Conservation (phyloP, 2,329 filamentous ascomycete species). For the Exserohilum rostratum region DNA sequence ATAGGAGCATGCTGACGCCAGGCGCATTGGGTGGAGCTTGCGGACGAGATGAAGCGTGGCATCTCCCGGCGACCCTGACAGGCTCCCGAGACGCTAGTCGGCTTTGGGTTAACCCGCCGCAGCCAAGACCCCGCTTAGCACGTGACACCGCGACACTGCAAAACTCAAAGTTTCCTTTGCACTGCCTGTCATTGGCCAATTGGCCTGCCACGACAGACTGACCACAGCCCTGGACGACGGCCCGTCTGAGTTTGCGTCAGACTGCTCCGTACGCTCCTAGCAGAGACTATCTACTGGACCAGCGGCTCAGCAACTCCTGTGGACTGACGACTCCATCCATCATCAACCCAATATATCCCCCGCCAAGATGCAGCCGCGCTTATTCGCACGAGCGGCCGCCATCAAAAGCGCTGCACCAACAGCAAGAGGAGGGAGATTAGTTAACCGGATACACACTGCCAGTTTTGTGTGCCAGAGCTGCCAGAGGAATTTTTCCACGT, state of each 20-base stretch:
- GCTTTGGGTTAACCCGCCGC: neutral
- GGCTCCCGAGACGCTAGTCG: neutral
- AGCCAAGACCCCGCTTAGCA: too few species aligned
- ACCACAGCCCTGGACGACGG: neutral
- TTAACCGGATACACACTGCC: constrained; percentile 9
- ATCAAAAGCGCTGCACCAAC: constrained; percentile 24
- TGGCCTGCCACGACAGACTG: neutral
- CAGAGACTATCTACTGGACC: too few species aligned
- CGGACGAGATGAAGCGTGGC: constrained; percentile 6
- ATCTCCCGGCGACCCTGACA: neutral
- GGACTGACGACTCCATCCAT: neutral
- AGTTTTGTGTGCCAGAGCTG: constrained; percentile 36
- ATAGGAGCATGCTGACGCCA: constrained; percentile 4
- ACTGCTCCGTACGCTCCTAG: neutral
- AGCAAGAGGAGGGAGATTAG: constrained; percentile 1
- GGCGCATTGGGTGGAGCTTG: neutral
- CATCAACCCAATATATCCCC: constrained; percentile 1
- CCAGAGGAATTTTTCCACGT: constrained; percentile 40
- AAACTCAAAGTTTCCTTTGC: neutral
- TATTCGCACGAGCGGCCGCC: constrained; percentile 27
- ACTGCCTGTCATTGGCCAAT: neutral
- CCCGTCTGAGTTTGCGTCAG: neutral
- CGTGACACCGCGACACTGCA: constrained; percentile 20
- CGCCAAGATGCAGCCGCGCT: constrained; percentile 36
- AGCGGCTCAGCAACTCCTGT: neutral